A percentile compares a stretch with the other conserved stretches of the same genome.
Conservation (phyloP, 2,329 filamentous ascomycete genomes). For the Berkeleyomyces rouxiae region DNA sequence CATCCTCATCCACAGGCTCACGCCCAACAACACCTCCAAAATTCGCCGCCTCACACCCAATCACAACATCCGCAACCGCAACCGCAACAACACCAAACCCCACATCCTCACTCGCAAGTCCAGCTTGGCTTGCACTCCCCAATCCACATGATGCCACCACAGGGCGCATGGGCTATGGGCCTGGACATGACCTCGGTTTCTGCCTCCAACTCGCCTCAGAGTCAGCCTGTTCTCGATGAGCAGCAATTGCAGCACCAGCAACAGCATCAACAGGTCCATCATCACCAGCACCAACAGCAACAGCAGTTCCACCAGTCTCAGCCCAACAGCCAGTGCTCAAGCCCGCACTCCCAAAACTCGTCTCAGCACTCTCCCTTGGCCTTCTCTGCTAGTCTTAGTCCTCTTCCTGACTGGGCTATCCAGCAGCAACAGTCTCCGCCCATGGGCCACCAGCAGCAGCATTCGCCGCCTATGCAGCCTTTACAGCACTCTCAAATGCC, state of each 20-base stretch:
- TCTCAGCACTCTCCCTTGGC: slow-evolving; percentile 35
- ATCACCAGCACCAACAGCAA: slow-evolving; percentile 20
- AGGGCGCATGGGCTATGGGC: slow-evolving; percentile 33
- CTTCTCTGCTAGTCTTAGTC: slow-evolving; percentile 25
- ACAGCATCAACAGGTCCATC: slow-evolving; percentile 24
- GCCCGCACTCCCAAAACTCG: slow-evolving; percentile 32
- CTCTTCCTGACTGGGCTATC: slow-evolving; percentile 43
- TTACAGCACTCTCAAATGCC: slow-evolving; percentile 27
- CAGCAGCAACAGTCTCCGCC: slow-evolving; percentile 32
- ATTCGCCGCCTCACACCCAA: slow-evolving; percentile 18
- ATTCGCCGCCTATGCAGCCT: slow-evolving; percentile 19
- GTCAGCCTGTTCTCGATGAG: slow-evolving; percentile 23
- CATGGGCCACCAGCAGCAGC: slow-evolving; percentile 25
- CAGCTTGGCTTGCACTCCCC: slow-evolving; percentile 10
- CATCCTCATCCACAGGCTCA: slow-evolving; percentile 3
- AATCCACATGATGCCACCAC: slow-evolving; percentile 21
- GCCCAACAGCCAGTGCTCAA: slow-evolving; percentile 31
- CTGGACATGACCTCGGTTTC: slow-evolving; percentile 33
- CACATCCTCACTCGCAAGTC: slow-evolving; percentile 14
- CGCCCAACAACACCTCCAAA: slow-evolving; percentile 3
- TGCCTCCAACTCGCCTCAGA: slow-evolving; percentile 31
- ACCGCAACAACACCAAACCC: slow-evolving; percentile 18
- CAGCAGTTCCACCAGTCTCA: slow-evolving; percentile 19
- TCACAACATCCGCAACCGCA: slow-evolving; percentile 29
- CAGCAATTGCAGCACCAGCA: slow-evolving; percentile 15